These are phyloP conservation scores for Eugenia klotzschiana DNA, from an alignment of 441 rosid genomes.

Conservation along the genomic window DNA sequence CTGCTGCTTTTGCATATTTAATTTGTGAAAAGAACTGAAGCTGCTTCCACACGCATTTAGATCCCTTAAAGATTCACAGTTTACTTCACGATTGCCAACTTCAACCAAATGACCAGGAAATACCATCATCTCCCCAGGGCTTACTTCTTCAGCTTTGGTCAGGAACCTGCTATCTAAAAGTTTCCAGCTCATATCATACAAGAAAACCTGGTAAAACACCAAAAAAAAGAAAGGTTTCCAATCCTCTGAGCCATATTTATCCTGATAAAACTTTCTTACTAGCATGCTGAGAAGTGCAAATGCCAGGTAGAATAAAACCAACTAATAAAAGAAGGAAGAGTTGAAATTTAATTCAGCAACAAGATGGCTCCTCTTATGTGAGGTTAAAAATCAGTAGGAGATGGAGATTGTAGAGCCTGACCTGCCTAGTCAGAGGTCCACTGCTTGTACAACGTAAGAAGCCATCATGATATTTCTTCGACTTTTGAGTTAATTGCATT, in stretches of 20 bases:
- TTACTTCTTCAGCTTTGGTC: conserved; percentile 5
- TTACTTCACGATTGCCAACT: background rate
- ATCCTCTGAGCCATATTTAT: background rate
- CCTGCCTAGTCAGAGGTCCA: conserved; percentile 3
- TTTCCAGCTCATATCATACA: conserved; percentile 1
- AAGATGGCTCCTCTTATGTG: background rate
- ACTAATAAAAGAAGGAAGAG: background rate
- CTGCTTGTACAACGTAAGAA: background rate
- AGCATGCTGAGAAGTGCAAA: background rate
- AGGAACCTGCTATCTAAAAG: background rate
- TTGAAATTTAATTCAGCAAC: background rate
- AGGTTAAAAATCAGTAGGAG: background rate
- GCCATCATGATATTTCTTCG: conserved; percentile 3
- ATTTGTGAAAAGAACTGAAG: background rate
- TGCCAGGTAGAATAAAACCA: background rate
- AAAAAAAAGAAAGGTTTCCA: background rate
- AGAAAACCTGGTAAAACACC: background rate
- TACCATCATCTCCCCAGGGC: background rate
- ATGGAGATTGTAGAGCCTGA: background rate
- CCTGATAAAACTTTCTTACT: background rate
- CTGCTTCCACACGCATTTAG: background rate
- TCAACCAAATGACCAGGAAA: conserved; percentile 2
- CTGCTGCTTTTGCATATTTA: background rate
- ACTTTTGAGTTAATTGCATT: background rate
- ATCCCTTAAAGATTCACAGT: background rate